phyloP scores from a whole-genome alignment of 2,329 filamentous ascomycete species.

The Pseudopithomyces chartarum region DNA sequence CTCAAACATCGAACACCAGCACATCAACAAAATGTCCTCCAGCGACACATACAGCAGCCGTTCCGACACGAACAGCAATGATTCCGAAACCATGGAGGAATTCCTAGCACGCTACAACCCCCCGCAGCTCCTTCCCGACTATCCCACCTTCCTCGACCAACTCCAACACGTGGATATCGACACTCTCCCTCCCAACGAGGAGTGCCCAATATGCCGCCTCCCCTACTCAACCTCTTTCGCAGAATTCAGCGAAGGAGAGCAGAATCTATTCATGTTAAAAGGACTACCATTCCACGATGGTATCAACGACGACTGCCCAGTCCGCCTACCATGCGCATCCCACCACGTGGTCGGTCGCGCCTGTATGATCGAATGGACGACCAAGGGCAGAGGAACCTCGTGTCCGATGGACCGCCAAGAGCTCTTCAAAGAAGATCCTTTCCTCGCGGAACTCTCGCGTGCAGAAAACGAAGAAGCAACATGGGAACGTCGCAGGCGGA shows the following conservation, averaged over 20 bases:
- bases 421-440: not conserved
- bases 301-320: not conserved
- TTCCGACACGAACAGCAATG: not conserved
- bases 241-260: not conserved
- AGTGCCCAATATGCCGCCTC: slow-evolving; percentile 7
- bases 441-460: not conserved
- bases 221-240: not conserved
- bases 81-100: too few species aligned
- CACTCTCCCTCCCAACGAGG: not conserved
- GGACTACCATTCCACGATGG: not conserved
- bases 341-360: slow-evolving; percentile 1
- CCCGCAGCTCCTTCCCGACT: not conserved
- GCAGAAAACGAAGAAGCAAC: not conserved
- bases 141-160: not conserved
- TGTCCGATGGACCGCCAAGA: slow-evolving; percentile 4
- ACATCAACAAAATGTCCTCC: not conserved
- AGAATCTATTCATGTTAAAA: not conserved
- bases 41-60: not conserved
- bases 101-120: not conserved
- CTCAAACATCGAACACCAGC: too few species aligned
- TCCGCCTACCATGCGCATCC: not conserved
- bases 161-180: not conserved
- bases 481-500: not conserved
- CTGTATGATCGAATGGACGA: slow-evolving; percentile 1
- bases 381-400: not conserved